Evolutionary conservation across 148 eudicot genomes (phyloP).

Genomic region (Vaccinium corymbosum): DNA sequence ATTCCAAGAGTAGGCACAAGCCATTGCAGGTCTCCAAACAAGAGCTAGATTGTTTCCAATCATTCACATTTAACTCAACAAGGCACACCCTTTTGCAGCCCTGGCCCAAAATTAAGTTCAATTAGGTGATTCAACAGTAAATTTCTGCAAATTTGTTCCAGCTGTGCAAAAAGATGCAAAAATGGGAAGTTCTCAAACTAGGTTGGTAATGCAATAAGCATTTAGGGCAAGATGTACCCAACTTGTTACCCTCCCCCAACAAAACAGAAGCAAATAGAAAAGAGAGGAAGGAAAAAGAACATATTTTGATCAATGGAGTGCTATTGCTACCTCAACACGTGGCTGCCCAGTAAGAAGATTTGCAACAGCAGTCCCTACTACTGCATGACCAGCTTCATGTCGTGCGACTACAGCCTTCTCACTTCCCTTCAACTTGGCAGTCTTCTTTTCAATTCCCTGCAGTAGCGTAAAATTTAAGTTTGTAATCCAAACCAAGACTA

Average conservation of each 20-base stretch:
- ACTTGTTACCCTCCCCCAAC: not conserved
- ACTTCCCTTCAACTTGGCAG: constrained; percentile 73
- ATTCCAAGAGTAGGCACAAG: not conserved
- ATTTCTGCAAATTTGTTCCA: not conserved
- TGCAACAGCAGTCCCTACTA: constrained; percentile 94
- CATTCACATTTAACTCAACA: not conserved
- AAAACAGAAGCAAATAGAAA: constrained; percentile 3
- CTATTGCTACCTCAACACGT: constrained; percentile 67
- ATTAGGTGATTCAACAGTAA: not conserved
- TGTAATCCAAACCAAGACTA: constrained; percentile 5
- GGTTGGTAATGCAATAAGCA: constrained; percentile 10
- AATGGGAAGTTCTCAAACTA: not conserved
- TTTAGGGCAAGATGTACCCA: not conserved
- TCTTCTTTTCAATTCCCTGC: constrained; percentile 96
- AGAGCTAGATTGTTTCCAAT: not conserved
- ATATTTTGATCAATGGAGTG: not conserved
- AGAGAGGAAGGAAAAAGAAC: not conserved
- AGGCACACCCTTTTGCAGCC: not conserved
- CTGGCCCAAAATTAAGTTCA: not conserved
- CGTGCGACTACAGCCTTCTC: constrained; percentile 98
- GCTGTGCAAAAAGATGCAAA: not conserved
- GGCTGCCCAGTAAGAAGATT: constrained; percentile 94
- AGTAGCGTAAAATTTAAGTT: constrained; percentile 8
- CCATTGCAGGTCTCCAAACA: not conserved
- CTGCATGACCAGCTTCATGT: constrained; percentile 98